Percentiles rank a stretch among this genome's conserved stretches.
phyloP scores from a whole-genome alignment of 2,329 filamentous ascomycete genomes.

The Alternaria viburni region DNA sequence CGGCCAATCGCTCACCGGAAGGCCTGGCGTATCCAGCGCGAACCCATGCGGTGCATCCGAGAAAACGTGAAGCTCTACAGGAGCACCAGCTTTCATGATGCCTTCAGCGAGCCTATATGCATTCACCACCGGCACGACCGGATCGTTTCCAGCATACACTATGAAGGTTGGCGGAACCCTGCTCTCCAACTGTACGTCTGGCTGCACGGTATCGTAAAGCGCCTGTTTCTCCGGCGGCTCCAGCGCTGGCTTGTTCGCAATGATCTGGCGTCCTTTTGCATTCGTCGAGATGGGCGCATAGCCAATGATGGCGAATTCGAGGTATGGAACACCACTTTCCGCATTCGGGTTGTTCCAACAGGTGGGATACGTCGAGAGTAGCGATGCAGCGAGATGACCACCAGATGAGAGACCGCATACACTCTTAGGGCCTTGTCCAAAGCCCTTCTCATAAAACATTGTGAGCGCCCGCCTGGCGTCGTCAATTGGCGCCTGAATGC shows the following conservation, averaged over 20 bases:
- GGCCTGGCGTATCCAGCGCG: constrained; percentile 18
- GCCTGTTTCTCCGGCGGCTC: constrained; percentile 24
- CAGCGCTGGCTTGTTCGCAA: constrained; percentile 20
- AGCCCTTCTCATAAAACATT: constrained; percentile 11
- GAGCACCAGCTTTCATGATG: constrained; percentile 6
- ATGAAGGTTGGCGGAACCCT: constrained; percentile 20
- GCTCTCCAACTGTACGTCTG: constrained; percentile 20
- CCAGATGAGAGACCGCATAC: constrained; percentile 27
- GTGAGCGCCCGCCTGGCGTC: constrained; percentile 17
- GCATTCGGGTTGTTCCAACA: background rate
- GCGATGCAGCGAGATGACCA: constrained; percentile 24
- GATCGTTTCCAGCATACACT: constrained; percentile 26
- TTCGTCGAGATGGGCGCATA: constrained; percentile 30
- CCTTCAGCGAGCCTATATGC: constrained; percentile 25
- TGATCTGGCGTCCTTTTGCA: constrained; percentile 21
- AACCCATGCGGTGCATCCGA: constrained; percentile 30
- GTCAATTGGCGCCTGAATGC: constrained; percentile 21
- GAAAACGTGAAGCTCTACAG: constrained; percentile 28
- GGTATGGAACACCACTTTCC: background rate
- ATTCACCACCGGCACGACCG: constrained; percentile 24
- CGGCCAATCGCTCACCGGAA: constrained; percentile 23
- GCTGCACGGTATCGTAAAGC: constrained; percentile 25
- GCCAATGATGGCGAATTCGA: constrained; percentile 24
- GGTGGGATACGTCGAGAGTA: constrained; percentile 19
- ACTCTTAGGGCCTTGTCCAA: background rate